A percentile compares a stretch with the other conserved stretches of the same genome.
phyloP scores from a whole-genome alignment of 345 rosid genomes.

The Aurinia saxatilis region DNA sequence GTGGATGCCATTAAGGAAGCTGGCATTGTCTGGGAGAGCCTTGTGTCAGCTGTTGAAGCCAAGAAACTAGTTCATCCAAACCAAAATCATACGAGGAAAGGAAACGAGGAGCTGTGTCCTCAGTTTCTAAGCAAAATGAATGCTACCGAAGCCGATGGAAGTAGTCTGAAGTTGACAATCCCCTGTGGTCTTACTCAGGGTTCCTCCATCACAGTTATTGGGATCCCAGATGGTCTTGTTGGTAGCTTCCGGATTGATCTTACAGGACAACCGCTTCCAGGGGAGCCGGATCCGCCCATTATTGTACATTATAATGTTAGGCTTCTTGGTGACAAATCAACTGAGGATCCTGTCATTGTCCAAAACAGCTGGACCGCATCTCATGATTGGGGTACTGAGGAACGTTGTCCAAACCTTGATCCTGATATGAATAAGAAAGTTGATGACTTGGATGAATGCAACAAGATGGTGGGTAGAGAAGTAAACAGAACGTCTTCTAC shows the following conservation, averaged over 20 bases:
- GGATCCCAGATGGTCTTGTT: conserved; percentile 82
- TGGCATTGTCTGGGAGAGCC: conserved; percentile 72
- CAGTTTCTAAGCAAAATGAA: conserved; percentile 77
- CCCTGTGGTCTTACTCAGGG: conserved; percentile 98
- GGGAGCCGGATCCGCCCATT: conserved; percentile 98
- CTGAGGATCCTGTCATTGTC: conserved; percentile 96
- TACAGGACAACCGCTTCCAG: conserved; percentile 91
- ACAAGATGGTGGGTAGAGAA: conserved; percentile 73
- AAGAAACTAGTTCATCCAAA: conserved; percentile 44
- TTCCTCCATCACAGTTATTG: conserved; percentile 82
- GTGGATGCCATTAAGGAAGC: conserved; percentile 90
- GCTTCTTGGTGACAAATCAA: conserved; percentile 88
- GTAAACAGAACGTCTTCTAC: conserved; percentile 27
- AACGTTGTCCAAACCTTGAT: conserved; percentile 83
- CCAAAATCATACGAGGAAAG: conserved; percentile 39
- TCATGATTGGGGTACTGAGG: conserved; percentile 97
- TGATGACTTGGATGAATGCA: conserved; percentile 87
- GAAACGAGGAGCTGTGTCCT: conserved; percentile 75
- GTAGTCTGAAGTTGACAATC: conserved; percentile 45
- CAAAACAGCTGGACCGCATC: conserved; percentile 93
- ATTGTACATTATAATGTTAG: conserved; percentile 91
- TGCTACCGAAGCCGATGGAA: conserved; percentile 50
- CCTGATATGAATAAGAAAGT: conserved; percentile 77
- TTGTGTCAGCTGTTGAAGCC: conserved; percentile 64
- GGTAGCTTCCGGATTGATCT: conserved; percentile 85